phyloP scores from a whole-genome alignment of 306 rosid species.

The Carpinus viminea region DNA sequence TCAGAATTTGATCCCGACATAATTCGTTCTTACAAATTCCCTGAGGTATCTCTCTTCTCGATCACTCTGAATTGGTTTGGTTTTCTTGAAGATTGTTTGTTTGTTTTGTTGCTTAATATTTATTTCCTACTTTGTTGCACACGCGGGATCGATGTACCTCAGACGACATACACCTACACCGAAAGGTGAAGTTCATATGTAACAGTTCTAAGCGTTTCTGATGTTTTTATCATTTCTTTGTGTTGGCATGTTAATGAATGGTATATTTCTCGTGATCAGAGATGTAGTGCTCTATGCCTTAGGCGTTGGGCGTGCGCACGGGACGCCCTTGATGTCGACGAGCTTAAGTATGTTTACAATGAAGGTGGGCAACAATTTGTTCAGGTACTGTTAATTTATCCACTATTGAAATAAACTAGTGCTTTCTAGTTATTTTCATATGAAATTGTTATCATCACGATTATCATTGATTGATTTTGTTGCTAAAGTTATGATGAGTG shows the following conservation, averaged over 20 bases:
- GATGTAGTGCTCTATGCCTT: conserved; percentile 86
- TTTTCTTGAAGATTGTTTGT: not conserved
- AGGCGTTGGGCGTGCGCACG: conserved; percentile 79
- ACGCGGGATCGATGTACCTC: conserved; percentile 26
- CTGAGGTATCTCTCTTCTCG: conserved; percentile 47
- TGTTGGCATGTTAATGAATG: not conserved
- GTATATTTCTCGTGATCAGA: conserved; percentile 38
- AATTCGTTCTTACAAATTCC: conserved; percentile 62
- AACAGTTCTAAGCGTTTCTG: not conserved
- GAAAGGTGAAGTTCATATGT: conserved; percentile 55
- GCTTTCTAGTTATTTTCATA: conserved; percentile 3
- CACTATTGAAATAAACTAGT: not conserved
- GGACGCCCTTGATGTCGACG: conserved; percentile 74
- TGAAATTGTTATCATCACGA: not conserved
- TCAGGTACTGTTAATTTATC: conserved; percentile 47
- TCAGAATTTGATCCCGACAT: conserved; percentile 55
- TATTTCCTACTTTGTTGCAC: conserved; percentile 17
- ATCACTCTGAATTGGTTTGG: not conserved
- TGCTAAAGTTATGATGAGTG: not conserved
- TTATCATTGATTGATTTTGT: not conserved
- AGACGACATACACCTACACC: conserved; percentile 59
- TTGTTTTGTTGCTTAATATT: not conserved
- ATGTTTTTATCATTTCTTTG: not conserved
- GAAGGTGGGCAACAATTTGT: conserved; percentile 66
- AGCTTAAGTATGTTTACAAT: conserved; percentile 86